Evolutionary conservation across 352 stramenopile genomes (phyloP).

Genomic region (Phytophthora pseudosyringae): DNA sequence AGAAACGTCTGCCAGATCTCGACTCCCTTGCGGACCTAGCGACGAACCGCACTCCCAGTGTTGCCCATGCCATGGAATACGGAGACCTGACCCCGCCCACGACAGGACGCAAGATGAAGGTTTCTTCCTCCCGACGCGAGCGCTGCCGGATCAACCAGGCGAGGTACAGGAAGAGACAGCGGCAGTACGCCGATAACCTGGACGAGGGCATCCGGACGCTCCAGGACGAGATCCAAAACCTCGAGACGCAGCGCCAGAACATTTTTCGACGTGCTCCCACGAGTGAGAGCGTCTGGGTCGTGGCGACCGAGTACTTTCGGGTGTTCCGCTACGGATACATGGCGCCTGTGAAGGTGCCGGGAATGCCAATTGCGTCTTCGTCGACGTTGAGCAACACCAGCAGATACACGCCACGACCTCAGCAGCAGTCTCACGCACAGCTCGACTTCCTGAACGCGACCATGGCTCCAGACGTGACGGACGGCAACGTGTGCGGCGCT

Average conservation of each 20-base stretch:
- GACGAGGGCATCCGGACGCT: slow-evolving; percentile 1
- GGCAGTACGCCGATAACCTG: slow-evolving; percentile 2
- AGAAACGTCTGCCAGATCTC: background rate
- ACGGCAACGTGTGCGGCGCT: slow-evolving; percentile 12
- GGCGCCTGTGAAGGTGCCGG: background rate
- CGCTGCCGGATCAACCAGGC: slow-evolving; percentile 27
- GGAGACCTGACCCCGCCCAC: background rate
- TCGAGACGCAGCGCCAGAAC: slow-evolving; percentile 13
- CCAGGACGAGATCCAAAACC: slow-evolving; percentile 13
- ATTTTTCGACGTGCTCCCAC: background rate
- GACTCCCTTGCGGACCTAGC: background rate
- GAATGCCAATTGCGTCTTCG: background rate
- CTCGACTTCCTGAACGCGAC: slow-evolving; percentile 20
- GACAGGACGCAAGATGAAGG: slow-evolving; percentile 1
- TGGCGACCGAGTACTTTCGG: slow-evolving; percentile 29
- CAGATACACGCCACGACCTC: background rate
- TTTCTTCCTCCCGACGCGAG: slow-evolving; percentile 19
- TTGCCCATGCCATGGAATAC: background rate
- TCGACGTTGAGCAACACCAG: background rate
- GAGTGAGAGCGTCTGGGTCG: slow-evolving; percentile 25
- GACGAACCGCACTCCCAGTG: background rate
- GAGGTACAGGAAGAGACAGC: slow-evolving; percentile 24
- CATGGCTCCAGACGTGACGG: slow-evolving; percentile 9
- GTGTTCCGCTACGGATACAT: slow-evolving; percentile 26
- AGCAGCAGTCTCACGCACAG: slow-evolving; percentile 11